Conservation (phyloP, 306 rosid species). For the Cicer bijugum region DNA sequence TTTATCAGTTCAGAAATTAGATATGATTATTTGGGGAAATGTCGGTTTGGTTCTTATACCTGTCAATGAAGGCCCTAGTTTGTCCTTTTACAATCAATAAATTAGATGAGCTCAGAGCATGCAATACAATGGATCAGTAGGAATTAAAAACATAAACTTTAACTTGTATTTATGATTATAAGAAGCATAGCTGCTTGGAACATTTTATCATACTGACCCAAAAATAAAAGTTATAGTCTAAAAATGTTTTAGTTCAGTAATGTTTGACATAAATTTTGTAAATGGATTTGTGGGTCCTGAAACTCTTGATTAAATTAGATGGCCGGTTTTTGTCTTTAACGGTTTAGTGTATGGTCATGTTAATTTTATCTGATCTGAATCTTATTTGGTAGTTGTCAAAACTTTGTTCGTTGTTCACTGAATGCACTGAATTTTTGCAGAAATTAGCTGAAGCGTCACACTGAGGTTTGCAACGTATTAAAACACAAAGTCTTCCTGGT, state of each 20-base stretch:
- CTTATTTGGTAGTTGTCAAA: constrained; percentile 17
- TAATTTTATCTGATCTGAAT: background rate
- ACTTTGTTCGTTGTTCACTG: constrained; percentile 37
- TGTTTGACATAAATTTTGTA: background rate
- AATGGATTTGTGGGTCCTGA: constrained; percentile 2
- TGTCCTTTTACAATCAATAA: constrained; percentile 15
- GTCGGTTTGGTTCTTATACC: constrained; percentile 4
- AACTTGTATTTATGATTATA: constrained; percentile 8
- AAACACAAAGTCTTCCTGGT: constrained; percentile 41
- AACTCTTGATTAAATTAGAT: background rate
- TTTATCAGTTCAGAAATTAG: constrained; percentile 26
- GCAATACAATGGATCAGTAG: constrained; percentile 14
- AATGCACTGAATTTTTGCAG: constrained; percentile 57
- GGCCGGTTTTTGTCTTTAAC: constrained; percentile 13
- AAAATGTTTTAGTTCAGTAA: constrained; percentile 4
- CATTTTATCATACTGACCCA: background rate
- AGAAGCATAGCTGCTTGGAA: constrained; percentile 19
- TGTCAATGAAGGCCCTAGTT: constrained; percentile 17
- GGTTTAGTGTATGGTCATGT: background rate
- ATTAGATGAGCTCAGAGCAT: constrained; percentile 25
- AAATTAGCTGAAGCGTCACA: constrained; percentile 59
- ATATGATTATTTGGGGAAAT: constrained; percentile 26
- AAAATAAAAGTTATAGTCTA: background rate
- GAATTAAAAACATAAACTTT: constrained; percentile 27
- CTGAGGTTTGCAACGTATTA: constrained; percentile 51